Evolutionary conservation across 2,329 filamentous ascomycete genomes (phyloP), one percentile per base, ranked within the genome.

Genomic region (Hysterium pulicare): DNA sequence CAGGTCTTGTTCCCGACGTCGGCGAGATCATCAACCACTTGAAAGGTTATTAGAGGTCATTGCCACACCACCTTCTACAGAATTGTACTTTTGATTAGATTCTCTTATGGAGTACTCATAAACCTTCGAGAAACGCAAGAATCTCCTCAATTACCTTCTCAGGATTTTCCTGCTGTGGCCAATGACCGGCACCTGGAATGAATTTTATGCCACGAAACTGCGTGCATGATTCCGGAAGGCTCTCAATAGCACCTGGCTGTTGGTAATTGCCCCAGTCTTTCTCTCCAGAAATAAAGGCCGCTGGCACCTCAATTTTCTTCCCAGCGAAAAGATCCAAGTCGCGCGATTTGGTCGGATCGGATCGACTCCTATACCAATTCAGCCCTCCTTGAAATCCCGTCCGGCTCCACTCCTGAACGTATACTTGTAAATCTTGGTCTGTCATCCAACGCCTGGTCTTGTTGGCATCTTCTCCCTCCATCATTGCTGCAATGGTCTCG

Each of bases 201-300:
- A 82, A 64, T 38, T 58, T 73, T 24, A 69, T 61, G 1, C 78
- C 77, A 38, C 70, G 69, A 55, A 80, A 84, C 44, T 75, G 71
- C 20, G 62, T 67, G 48, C 79, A 83, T 0, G 70, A 69, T 6
- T 70, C 63, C 5, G 68, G 68, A 61, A 81, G 77, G 21, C 71
- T 72, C 55, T 86, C 79, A 4, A 87, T 57, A 0, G 75, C 81
- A 1, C 81, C 81, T 0, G 82, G 82, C 50, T 83, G 75, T 58
- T 87, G 83, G 56, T 78, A 83, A 23, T 79, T 84, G 0, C 81
- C 83, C 83, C 83, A 86, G 49, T 87, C 84, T 44, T 74, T 64
- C 34, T 69, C 70, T 0, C 83, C 83, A 20, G 75, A 76, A n/a
- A 87, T 73, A 51, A 83, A 86, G 0, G 72, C 66, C 42, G 72